Percentiles rank a stretch among this genome's conserved stretches.
phyloP scores from a whole-genome alignment of 2,329 filamentous ascomycete genomes.

The Sporothrix variecibatus region DNA sequence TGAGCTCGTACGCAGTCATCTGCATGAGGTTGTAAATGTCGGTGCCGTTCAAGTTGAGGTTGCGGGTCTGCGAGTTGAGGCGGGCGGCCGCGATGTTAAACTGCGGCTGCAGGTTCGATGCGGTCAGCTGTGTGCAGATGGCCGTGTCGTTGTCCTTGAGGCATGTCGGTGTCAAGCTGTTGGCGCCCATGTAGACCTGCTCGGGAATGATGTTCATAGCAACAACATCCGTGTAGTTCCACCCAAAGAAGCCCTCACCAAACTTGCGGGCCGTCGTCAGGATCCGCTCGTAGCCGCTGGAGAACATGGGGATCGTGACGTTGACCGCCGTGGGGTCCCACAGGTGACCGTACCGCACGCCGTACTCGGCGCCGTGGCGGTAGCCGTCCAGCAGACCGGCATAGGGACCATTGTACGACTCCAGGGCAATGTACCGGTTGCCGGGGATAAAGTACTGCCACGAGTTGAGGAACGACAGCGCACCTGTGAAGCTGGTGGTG shows the following conservation, averaged over 20 bases:
- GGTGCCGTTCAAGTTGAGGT: constrained; percentile 22
- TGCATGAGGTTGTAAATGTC: constrained; percentile 29
- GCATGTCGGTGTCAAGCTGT: constrained; percentile 62
- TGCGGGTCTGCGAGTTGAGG: constrained; percentile 20
- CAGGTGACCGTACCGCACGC: constrained; percentile 29
- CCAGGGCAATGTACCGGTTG: constrained; percentile 23
- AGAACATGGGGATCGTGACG: constrained; percentile 28
- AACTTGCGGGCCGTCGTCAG: constrained; percentile 64
- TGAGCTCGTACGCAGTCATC: constrained; percentile 30
- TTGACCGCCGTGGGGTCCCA: constrained; percentile 27
- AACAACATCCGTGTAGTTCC: constrained; percentile 57
- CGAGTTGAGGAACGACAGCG: constrained; percentile 27
- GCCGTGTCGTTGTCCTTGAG: constrained; percentile 48
- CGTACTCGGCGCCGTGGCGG: constrained; percentile 29
- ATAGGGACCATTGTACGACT: constrained; percentile 29
- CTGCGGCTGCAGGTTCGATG: constrained; percentile 24
- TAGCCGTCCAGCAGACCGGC: constrained; percentile 29
- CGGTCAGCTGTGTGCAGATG: constrained; percentile 23
- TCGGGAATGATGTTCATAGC: constrained; percentile 50
- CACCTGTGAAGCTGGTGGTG: not conserved
- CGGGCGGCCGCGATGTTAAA: constrained; percentile 23
- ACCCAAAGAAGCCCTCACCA: constrained; percentile 61
- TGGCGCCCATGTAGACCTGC: constrained; percentile 27
- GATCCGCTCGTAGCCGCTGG: constrained; percentile 59
- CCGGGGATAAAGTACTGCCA: constrained; percentile 28